Conservation (phyloP, 352 stramenopile species). For the Globisporangium alternatum region DNA sequence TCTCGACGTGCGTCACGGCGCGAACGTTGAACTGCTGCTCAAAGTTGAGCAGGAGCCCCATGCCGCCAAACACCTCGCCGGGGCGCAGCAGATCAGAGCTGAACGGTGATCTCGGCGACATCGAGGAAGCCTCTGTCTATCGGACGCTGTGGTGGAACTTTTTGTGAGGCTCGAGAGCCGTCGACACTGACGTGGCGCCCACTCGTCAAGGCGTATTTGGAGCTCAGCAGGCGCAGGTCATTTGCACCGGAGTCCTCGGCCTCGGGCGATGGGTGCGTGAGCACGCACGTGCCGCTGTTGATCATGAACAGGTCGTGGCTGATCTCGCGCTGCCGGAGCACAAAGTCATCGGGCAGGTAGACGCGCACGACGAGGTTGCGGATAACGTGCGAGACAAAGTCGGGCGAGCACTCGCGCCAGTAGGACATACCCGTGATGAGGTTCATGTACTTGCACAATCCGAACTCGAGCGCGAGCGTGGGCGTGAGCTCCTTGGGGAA, state of each 20-base stretch:
- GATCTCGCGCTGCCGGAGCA: conserved; percentile 33
- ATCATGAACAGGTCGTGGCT: conserved; percentile 42
- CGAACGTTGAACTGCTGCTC: conserved; percentile 37
- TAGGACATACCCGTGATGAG: conserved; percentile 31
- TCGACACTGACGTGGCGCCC: too few species aligned
- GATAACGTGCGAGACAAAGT: conserved; percentile 44
- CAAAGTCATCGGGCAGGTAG: conserved; percentile 49
- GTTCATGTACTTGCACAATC: conserved; percentile 37
- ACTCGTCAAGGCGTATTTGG: too few species aligned
- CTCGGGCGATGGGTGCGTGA: conserved; percentile 6
- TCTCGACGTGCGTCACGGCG: conserved; percentile 41
- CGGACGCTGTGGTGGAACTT: neutral
- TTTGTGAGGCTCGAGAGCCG: neutral
- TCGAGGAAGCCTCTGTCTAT: neutral
- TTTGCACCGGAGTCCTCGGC: neutral
- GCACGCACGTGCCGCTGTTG: conserved; percentile 29
- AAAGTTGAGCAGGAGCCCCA: conserved; percentile 49
- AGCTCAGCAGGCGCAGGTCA: too few species aligned
- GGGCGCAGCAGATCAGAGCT: conserved; percentile 15
- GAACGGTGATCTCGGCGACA: neutral
- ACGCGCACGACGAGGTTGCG: conserved; percentile 27
- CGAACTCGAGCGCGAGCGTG: conserved; percentile 37
- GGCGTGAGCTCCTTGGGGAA: conserved; percentile 37
- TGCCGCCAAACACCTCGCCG: conserved; percentile 47
- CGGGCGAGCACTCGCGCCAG: conserved; percentile 33